Conservation (phyloP, 2,329 filamentous ascomycete genomes). For the Pseudopyrenochaeta lycopersici region DNA sequence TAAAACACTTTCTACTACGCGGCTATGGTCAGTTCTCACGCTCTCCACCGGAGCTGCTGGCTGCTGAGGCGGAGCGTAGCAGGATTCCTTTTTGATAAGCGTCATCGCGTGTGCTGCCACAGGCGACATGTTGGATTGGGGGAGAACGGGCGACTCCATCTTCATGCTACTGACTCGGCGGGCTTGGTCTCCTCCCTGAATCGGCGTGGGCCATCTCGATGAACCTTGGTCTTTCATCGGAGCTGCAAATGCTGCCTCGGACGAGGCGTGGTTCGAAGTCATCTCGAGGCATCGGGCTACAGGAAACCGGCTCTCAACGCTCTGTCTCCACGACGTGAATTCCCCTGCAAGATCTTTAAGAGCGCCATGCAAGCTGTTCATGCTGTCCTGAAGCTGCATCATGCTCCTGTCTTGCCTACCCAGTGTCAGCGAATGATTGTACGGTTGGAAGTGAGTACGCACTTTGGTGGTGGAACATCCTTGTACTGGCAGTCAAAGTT, state of each 20-base stretch:
- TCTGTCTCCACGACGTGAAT: conserved; percentile 45
- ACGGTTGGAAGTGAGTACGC: conserved; percentile 46
- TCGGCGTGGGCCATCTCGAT: conserved; percentile 40
- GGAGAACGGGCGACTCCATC: conserved; percentile 40
- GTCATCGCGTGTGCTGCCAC: conserved; percentile 30
- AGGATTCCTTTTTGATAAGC: conserved; percentile 42
- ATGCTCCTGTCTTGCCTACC: conserved; percentile 59
- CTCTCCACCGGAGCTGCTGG: conserved; percentile 47
- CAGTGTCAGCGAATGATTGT: conserved; percentile 24
- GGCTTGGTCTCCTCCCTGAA: conserved; percentile 34
- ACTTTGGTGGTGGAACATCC: conserved; percentile 92
- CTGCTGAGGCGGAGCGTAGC: conserved; percentile 32
- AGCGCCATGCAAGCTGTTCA: conserved; percentile 49
- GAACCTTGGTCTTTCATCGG: conserved; percentile 33
- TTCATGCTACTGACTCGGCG: conserved; percentile 46
- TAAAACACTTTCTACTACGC: conserved; percentile 15
- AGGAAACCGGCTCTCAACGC: conserved; percentile 40
- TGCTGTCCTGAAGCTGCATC: conserved; percentile 57
- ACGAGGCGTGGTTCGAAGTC: conserved; percentile 36
- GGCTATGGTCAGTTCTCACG: conserved; percentile 37
- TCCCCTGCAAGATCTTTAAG: conserved; percentile 39
- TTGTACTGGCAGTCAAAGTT: conserved; percentile 85
- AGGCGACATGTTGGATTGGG: conserved; percentile 40
- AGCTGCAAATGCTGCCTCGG: conserved; percentile 33
- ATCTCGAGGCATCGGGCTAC: conserved; percentile 20